phyloP scores from a whole-genome alignment of 2,329 filamentous ascomycete genomes.

The Penicillium palitans region DNA sequence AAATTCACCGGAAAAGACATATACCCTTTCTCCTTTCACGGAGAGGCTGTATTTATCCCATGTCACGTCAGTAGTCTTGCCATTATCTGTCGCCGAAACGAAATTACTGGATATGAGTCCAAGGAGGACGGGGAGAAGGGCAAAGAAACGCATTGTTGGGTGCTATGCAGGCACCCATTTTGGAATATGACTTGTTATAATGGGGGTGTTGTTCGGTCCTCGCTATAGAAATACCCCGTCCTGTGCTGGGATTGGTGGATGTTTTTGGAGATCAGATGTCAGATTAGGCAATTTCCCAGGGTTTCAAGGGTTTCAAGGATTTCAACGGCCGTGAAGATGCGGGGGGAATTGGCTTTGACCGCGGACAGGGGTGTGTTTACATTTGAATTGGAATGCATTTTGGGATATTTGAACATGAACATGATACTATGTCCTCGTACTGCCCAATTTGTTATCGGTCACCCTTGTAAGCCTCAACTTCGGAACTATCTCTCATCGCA shows the following conservation, averaged over 20 bases:
- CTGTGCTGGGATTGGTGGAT: conserved; percentile 31
- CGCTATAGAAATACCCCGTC: conserved; percentile 25
- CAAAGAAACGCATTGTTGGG: conserved; percentile 22
- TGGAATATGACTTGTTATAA: background rate
- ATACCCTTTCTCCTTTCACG: conserved; percentile 52
- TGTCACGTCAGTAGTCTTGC: conserved; percentile 47
- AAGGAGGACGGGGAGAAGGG: conserved; percentile 18
- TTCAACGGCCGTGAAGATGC: conserved; percentile 10
- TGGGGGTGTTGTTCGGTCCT: conserved; percentile 19
- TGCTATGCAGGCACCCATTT: background rate
- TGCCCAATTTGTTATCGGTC: too few species aligned
- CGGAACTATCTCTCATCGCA: too few species aligned
- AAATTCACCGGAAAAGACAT: conserved; percentile 54
- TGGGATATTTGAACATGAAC: too few species aligned
- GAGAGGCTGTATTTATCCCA: conserved; percentile 56
- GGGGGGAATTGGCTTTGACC: conserved; percentile 3
- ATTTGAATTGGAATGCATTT: background rate
- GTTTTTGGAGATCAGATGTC: conserved; percentile 18
- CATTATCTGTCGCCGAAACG: conserved; percentile 40
- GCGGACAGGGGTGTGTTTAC: too few species aligned
- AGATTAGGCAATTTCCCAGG: conserved; percentile 23
- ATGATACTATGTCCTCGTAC: too few species aligned
- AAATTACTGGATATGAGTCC: conserved; percentile 10
- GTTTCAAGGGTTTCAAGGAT: background rate
- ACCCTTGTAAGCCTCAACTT: too few species aligned